Evolutionary conservation across 2,329 filamentous ascomycete species (phyloP), one percentile per base, ranked within the genome.

Genomic region (Colletotrichum viniferum): DNA sequence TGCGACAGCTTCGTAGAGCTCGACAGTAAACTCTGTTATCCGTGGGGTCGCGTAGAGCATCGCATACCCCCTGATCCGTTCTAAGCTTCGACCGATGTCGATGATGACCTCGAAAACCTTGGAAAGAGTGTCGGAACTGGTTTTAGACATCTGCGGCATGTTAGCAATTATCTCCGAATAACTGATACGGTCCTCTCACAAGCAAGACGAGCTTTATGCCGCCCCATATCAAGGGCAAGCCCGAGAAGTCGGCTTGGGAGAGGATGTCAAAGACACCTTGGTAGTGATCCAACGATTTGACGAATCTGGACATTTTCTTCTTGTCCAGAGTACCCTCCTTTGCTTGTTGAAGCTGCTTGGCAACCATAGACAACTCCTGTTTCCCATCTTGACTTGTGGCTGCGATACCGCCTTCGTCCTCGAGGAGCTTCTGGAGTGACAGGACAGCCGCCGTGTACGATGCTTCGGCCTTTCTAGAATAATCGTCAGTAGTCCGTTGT

Each of bases 221-320:
- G 3, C 80, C 80, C 80, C 80, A 81, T 21, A 81, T 77, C 16
- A 81, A 70, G 6, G 80, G 78, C 66, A 81, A 65, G 13, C 78
- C 80, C 14, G 74, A 70, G 61, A 79, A 79, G 32, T 79, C 79
- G 5, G 77, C 77, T 55, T 81, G 80, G 1, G 77, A 79, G 2
- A 81, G 73, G 12, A 81, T 80, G 30, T 81, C 79, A 62, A 81
- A 81, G 10, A 80, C 79, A 16, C 78, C 79, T 7, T 77, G 77
- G 62, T 79, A 80, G 56, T 79, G 76, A 38, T 79, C 76, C 16
- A 81, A 16, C 4, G 78, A 73, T 43, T 80, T 78, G 52, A 81
- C 75, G 18, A 81, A 77, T 48, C 63, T 72, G 14, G 69, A 62
- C 34, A 77, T 75, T 55, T 78, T 78, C 28, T 43, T 78, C 21